Conservation (phyloP, 176 grass and related monocot species). For the Avena eriantha region DNA sequence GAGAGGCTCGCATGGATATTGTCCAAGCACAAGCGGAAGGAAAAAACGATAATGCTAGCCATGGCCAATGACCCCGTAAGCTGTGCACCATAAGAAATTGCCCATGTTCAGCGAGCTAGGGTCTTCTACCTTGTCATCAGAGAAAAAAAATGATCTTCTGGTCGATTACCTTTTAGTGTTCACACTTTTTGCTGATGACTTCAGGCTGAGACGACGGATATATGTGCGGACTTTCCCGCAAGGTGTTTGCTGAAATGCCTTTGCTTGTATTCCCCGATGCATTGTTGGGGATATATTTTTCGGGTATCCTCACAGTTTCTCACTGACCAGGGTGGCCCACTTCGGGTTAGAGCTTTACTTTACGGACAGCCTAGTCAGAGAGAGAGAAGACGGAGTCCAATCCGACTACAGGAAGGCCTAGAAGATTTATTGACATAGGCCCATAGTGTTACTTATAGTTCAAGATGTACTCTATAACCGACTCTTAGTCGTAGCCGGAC, state of each 20-base stretch:
- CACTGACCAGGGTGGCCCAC: too few relatives aligned
- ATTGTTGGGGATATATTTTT: too few relatives aligned
- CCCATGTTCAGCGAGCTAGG: constrained; percentile 57
- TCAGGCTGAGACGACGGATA: constrained; percentile 54
- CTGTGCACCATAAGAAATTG: constrained; percentile 54
- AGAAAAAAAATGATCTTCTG: constrained; percentile 74
- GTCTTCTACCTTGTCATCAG: constrained; percentile 48
- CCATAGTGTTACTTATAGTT: too few relatives aligned
- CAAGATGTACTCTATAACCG: too few relatives aligned
- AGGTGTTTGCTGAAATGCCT: constrained; percentile 57
- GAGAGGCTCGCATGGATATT: constrained; percentile 69
- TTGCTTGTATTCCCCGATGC: background rate
- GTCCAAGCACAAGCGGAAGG: constrained; percentile 35
- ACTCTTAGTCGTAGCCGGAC: too few relatives aligned
- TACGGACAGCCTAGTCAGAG: too few relatives aligned
- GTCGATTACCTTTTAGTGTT: constrained; percentile 85
- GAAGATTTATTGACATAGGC: too few relatives aligned
- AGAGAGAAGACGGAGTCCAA: too few relatives aligned
- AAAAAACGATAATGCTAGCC: background rate
- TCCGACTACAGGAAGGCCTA: too few relatives aligned
- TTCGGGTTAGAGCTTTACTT: too few relatives aligned
- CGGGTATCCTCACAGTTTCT: too few relatives aligned
- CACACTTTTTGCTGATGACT: constrained; percentile 75
- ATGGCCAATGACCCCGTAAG: constrained; percentile 41
- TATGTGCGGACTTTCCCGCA: background rate